Percentiles rank a stretch among this genome's conserved stretches.
These are phyloP conservation scores for Fusarium burgessii DNA, from an alignment of 2,329 filamentous ascomycete species.

Conservation along the genomic window DNA sequence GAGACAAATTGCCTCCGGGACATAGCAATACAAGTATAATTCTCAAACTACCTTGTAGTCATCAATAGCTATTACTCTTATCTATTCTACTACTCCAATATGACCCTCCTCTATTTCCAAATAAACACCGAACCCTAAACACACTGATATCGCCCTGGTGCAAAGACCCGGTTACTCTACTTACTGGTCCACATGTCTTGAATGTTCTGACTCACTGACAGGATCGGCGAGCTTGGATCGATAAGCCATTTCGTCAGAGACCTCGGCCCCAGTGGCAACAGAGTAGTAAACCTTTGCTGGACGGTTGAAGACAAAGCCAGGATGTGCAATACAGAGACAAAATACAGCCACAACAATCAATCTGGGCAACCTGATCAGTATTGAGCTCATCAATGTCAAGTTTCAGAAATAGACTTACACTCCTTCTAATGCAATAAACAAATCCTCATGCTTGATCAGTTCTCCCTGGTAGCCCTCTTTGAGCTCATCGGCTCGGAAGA, in stretches of 20 bases:
- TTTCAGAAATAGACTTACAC: slow-evolving; percentile 27
- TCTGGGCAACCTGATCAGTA: background rate
- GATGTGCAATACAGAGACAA: slow-evolving; percentile 21
- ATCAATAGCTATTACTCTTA: too few species aligned
- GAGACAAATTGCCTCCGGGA: too few species aligned
- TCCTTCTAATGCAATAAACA: slow-evolving; percentile 60
- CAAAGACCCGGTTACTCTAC: background rate
- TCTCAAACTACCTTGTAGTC: too few species aligned
- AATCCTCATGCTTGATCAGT: slow-evolving; percentile 58
- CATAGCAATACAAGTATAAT: too few species aligned
- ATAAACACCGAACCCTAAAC: too few species aligned
- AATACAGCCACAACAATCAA: slow-evolving; percentile 29
- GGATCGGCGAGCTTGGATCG: background rate
- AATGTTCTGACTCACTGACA: background rate
- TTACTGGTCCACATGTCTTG: background rate
- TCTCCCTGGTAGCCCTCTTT: slow-evolving; percentile 64
- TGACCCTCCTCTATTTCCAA: too few species aligned
- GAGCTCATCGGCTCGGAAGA: slow-evolving; percentile 69
- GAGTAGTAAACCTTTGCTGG: slow-evolving; percentile 2
- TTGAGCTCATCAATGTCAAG: fast-evolving
- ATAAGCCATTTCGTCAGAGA: background rate
- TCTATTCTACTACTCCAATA: too few species aligned
- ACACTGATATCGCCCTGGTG: background rate
- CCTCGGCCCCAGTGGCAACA: background rate
- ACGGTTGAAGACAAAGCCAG: slow-evolving; percentile 11